Percentiles rank a stretch among this genome's conserved stretches.
These are phyloP conservation scores for Caryocar brasiliense DNA, from an alignment of 441 rosid genomes.

Conservation along the genomic window DNA sequence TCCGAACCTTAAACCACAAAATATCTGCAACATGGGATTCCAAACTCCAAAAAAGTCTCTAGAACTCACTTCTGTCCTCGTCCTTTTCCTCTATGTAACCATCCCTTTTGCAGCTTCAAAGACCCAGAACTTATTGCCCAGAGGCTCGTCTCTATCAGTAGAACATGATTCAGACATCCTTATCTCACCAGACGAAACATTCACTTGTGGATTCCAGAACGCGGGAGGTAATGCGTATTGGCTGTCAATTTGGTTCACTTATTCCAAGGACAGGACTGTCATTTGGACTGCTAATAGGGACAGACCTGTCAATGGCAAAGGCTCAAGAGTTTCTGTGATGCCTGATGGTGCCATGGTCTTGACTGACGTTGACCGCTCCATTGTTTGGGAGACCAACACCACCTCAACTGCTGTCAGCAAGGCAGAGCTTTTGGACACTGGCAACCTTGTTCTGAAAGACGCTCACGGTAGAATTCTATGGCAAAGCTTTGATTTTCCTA, in stretches of 20 bases:
- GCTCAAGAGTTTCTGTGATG: constrained; percentile 26
- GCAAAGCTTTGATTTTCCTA: constrained; percentile 43
- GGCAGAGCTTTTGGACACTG: constrained; percentile 27
- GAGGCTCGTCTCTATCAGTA: constrained; percentile 27
- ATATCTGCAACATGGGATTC: background rate
- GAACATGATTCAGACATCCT: constrained; percentile 18
- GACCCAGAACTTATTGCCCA: constrained; percentile 1
- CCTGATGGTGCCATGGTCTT: constrained; percentile 25
- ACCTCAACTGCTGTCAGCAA: constrained; percentile 5
- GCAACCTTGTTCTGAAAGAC: constrained; percentile 31
- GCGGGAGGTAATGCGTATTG: constrained; percentile 33
- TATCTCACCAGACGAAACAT: constrained; percentile 25
- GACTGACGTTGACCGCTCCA: constrained; percentile 26
- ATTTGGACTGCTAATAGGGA: constrained; percentile 46
- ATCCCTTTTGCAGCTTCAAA: constrained; percentile 3
- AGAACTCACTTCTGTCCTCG: background rate
- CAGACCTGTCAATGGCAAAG: constrained; percentile 33
- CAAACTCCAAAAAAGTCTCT: background rate
- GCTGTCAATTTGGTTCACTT: constrained; percentile 38
- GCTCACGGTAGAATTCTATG: constrained; percentile 14
- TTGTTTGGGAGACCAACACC: constrained; percentile 26
- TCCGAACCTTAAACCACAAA: too few relatives aligned
- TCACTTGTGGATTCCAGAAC: constrained; percentile 32
- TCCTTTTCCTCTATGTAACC: background rate
- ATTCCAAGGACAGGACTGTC: constrained; percentile 24